phyloP scores from a whole-genome alignment of 345 rosid genomes.

The Eucalyptus pauciflora region DNA sequence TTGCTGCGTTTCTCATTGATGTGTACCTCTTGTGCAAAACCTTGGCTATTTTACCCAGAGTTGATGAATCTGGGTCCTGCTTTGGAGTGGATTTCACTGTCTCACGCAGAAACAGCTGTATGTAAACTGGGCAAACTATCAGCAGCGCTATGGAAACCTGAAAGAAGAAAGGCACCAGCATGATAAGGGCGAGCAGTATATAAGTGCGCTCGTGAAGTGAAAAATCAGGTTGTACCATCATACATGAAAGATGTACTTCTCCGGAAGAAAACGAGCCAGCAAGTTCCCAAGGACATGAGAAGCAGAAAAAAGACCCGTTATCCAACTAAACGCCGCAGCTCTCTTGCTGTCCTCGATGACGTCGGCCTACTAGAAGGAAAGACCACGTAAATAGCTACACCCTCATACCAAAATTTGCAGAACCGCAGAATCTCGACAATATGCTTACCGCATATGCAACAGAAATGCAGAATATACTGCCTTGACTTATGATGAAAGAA shows the following conservation, averaged over 20 bases:
- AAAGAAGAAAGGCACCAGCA: neutral
- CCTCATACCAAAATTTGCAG: neutral
- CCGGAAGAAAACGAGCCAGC: slow-evolving; percentile 39
- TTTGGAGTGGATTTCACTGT: slow-evolving; percentile 9
- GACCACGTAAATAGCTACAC: neutral
- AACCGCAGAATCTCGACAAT: neutral
- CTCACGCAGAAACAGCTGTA: slow-evolving; percentile 31
- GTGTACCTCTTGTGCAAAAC: slow-evolving; percentile 12
- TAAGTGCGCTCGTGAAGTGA: neutral
- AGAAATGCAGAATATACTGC: slow-evolving; percentile 46
- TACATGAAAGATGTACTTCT: slow-evolving; percentile 32
- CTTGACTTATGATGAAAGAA: slow-evolving; percentile 43
- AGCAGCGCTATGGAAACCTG: slow-evolving; percentile 42
- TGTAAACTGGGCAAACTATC: slow-evolving; percentile 25
- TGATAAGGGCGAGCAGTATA: neutral
- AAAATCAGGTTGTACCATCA: neutral
- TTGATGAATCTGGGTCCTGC: slow-evolving; percentile 14
- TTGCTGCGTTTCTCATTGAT: slow-evolving; percentile 37
- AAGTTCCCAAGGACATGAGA: slow-evolving; percentile 40
- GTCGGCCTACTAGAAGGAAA: slow-evolving; percentile 29
- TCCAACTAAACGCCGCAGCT: slow-evolving; percentile 45
- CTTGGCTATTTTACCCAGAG: slow-evolving; percentile 6
- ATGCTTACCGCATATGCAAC: slow-evolving; percentile 40
- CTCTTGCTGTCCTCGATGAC: slow-evolving; percentile 26
- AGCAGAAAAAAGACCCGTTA: slow-evolving; percentile 41